These are phyloP conservation scores for Periglandula ipomoeae DNA, from an alignment of 2,329 filamentous ascomycete species.

Conservation along the genomic window DNA sequence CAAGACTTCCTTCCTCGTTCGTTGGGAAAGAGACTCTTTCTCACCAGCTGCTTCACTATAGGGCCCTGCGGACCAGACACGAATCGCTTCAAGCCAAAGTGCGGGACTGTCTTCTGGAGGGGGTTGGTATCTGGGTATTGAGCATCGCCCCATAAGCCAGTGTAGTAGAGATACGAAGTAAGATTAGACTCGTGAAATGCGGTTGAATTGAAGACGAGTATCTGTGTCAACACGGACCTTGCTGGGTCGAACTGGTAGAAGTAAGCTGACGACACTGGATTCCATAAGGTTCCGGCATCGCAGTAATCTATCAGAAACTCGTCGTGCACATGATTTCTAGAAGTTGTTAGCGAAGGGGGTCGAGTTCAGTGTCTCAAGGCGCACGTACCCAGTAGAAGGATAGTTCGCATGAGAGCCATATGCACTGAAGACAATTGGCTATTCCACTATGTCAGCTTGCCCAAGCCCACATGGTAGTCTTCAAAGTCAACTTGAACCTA, in stretches of 20 bases:
- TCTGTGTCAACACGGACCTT: slow-evolving; percentile 11
- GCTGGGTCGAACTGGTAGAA: slow-evolving; percentile 18
- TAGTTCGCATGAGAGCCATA: slow-evolving; percentile 23
- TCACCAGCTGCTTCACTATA: slow-evolving; percentile 18
- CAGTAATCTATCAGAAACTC: slow-evolving; percentile 20
- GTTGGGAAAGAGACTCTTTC: slow-evolving; percentile 19
- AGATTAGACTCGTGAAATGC: slow-evolving; percentile 10
- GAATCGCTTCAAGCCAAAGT: slow-evolving; percentile 20
- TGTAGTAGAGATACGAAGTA: slow-evolving; percentile 21
- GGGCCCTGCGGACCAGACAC: slow-evolving; percentile 19
- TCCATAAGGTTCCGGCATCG: slow-evolving; percentile 19
- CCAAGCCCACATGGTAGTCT: too few species aligned
- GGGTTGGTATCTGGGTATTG: slow-evolving; percentile 17
- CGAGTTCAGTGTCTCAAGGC: too few species aligned
- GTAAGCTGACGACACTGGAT: slow-evolving; percentile 21
- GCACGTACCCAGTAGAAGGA: slow-evolving; percentile 15
- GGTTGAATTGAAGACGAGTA: slow-evolving; percentile 2
- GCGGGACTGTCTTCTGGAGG: slow-evolving; percentile 16
- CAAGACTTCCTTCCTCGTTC: slow-evolving; percentile 11
- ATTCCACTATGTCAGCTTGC: too few species aligned
- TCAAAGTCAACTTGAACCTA: too few species aligned
- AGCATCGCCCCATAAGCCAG: slow-evolving; percentile 20
- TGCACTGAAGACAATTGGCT: slow-evolving; percentile 22
- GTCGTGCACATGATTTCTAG: slow-evolving; percentile 20
- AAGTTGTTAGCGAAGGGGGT: too few species aligned